Evolutionary conservation across 768 basidiomycete species (phyloP).

Genomic region (Tricholoma flavovirens): DNA sequence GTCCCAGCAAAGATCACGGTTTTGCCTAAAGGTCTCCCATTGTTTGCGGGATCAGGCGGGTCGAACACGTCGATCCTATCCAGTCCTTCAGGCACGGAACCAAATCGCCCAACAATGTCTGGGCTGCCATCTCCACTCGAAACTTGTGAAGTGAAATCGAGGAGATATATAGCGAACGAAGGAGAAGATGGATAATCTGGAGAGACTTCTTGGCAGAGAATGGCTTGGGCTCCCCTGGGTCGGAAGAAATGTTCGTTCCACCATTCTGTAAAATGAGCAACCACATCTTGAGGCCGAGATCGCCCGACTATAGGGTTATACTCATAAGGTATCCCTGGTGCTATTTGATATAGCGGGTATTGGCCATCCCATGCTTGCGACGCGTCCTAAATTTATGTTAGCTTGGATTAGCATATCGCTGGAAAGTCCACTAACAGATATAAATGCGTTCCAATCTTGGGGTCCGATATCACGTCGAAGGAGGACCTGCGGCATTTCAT

Average conservation of each 20-base stretch:
- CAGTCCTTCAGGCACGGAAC: conserved; percentile 7
- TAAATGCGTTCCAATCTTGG: conserved; percentile 4
- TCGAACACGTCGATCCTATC: conserved; percentile 3
- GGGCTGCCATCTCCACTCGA: conserved; percentile 1
- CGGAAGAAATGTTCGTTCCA: no score
- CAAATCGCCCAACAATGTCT: conserved; percentile 1
- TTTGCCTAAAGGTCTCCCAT: neutral
- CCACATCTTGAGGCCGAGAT: no score
- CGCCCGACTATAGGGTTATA: no score
- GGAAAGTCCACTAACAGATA: neutral
- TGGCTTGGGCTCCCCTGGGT: no score
- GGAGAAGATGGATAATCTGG: no score
- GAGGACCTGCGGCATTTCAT: neutral
- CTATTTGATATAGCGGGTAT: neutral
- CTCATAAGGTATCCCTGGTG: no score
- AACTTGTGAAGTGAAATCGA: neutral
- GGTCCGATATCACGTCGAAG: neutral
- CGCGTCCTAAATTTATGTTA: no score
- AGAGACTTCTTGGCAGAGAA: no score
- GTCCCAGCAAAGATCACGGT: neutral
- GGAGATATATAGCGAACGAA: no score
- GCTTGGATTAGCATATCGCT: neutral
- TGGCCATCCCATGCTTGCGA: conserved; percentile 1
- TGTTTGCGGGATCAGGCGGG: neutral
- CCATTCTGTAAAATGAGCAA: no score